Percentiles rank a stretch among this genome's conserved stretches.
phyloP scores from a whole-genome alignment of 2,329 filamentous ascomycete species.

The Dendrostoma leiphaemia region DNA sequence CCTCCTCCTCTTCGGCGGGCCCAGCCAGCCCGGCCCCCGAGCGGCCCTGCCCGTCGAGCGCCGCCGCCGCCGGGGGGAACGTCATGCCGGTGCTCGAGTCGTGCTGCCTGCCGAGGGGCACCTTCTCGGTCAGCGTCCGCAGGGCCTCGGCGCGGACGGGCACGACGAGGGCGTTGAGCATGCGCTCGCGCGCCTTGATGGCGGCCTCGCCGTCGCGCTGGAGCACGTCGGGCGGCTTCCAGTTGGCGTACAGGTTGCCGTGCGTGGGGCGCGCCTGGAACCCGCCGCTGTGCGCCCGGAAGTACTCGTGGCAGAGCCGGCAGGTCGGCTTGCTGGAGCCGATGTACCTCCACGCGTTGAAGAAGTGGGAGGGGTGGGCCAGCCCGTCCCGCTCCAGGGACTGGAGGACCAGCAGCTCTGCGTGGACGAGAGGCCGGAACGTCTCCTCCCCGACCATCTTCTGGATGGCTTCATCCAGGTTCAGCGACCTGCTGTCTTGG shows the following conservation, averaged over 20 bases:
- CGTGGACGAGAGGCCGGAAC: slow-evolving; percentile 21
- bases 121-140: slow-evolving; percentile 2
- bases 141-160: slow-evolving; percentile 6
- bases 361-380: slow-evolving; percentile 17
- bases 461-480: slow-evolving; percentile 17
- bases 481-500: slow-evolving; percentile 6
- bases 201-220: slow-evolving; percentile 17
- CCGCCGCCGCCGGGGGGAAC: too few relatives aligned
- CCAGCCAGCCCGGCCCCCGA: not conserved
- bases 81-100: slow-evolving; percentile 9
- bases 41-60: not conserved
- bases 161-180: not conserved
- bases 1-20: too few relatives aligned
- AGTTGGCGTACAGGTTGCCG: slow-evolving; percentile 22
- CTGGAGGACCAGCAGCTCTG: slow-evolving; percentile 21
- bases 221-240: slow-evolving; percentile 21
- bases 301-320: slow-evolving; percentile 23
- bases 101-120: not conserved
- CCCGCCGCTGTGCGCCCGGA: slow-evolving; percentile 12
- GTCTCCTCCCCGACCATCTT: not conserved
- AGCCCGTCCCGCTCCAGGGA: slow-evolving; percentile 13
- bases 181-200: slow-evolving; percentile 3
- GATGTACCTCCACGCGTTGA: slow-evolving; percentile 22
- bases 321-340: slow-evolving; percentile 26
- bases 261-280: slow-evolving; percentile 19